Conservation (phyloP, 306 rosid genomes). For the Heteromeles arbutifolia region DNA sequence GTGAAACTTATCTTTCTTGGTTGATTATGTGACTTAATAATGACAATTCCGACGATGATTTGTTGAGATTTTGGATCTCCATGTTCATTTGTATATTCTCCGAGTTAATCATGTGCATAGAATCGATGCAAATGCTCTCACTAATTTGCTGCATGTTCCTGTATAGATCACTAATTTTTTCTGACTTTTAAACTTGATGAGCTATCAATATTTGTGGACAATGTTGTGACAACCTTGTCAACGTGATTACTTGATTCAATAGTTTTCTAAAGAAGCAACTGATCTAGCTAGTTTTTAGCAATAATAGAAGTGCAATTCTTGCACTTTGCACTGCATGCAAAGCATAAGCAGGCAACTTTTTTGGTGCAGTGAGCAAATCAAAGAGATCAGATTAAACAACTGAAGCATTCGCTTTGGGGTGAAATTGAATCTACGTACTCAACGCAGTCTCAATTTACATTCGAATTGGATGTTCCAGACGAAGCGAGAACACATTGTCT, state of each 20-base stretch:
- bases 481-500: not conserved
- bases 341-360: not conserved
- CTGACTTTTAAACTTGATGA: not conserved
- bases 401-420: not conserved
- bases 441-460: not conserved
- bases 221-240: not conserved
- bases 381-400: not conserved
- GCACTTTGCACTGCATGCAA: too few relatives aligned
- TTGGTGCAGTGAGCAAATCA: not conserved
- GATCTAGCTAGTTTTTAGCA: not conserved
- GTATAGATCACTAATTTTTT: not conserved
- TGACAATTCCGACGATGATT: not conserved
- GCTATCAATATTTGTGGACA: not conserved
- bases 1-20: not conserved
- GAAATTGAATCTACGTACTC: not conserved
- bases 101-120: not conserved
- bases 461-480: not conserved
- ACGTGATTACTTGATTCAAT: not conserved
- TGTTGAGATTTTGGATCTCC: not conserved
- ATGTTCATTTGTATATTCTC: not conserved
- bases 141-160: not conserved
- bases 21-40: not conserved
- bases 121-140: not conserved
- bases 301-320: not conserved
- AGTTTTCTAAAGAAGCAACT: not conserved